Conservation (phyloP, 2,329 filamentous ascomycete genomes). For the Magnaporthiopsis incrustans region DNA sequence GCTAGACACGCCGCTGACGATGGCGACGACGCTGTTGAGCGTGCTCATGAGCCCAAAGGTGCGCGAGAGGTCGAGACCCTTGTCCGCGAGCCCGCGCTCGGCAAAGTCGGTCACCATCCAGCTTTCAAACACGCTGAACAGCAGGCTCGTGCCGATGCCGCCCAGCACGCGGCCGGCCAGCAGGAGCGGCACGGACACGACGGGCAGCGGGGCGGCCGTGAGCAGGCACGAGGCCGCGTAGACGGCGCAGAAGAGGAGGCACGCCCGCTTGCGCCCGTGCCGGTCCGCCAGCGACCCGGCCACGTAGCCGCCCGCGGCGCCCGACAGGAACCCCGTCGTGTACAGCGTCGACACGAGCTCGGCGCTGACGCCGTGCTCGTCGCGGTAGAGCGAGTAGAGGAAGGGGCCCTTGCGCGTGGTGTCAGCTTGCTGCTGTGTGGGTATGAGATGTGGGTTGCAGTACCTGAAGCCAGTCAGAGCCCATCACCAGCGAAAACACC, state of each 20-base stretch:
- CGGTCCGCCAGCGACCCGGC: constrained; percentile 39
- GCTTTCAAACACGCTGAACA: constrained; percentile 52
- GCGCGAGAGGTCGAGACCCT: constrained; percentile 33
- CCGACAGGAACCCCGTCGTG: constrained; percentile 35
- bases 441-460: constrained; percentile 5
- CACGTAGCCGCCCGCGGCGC: constrained; percentile 35
- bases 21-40: constrained; percentile 47
- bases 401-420: constrained; percentile 21
- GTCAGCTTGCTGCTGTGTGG: not conserved
- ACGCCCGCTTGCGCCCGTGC: constrained; percentile 43
- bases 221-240: constrained; percentile 44
- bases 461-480: constrained; percentile 44
- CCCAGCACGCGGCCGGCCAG: constrained; percentile 45
- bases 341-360: constrained; percentile 29
- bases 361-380: constrained; percentile 22
- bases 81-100: constrained; percentile 25
- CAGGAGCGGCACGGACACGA: constrained; percentile 31
- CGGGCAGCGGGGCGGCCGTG: constrained; percentile 16
- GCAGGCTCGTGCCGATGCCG: constrained; percentile 45
- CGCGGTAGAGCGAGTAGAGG: constrained; percentile 27
- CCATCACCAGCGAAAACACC: constrained; percentile 42
- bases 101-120: constrained; percentile 53
- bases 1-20: constrained; percentile 41
- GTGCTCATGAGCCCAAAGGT: constrained; percentile 44
- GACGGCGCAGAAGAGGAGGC: constrained; percentile 44